Conservation (phyloP, 2,329 filamentous ascomycete species). For the Fusarium fujikuroi region DNA sequence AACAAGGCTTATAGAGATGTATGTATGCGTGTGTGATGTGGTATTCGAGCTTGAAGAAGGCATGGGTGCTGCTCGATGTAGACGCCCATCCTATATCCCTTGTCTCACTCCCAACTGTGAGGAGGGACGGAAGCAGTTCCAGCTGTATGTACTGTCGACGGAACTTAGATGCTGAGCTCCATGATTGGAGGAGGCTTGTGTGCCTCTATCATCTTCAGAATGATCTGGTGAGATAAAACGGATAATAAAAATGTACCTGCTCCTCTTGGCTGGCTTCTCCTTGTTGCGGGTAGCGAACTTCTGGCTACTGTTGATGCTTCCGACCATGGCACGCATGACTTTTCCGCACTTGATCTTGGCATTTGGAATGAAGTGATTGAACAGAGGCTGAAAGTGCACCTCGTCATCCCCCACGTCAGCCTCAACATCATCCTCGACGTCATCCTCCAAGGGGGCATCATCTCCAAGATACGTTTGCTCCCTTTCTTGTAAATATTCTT, state of each 20-base stretch:
- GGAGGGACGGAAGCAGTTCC: too few species aligned
- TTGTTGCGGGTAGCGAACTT: background rate
- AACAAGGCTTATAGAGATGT: background rate
- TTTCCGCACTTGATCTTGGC: background rate
- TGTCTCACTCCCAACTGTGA: background rate
- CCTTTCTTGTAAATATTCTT: background rate
- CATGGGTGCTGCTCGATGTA: background rate
- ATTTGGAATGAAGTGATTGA: background rate
- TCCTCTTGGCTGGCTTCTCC: background rate
- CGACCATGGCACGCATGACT: background rate
- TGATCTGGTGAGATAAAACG: background rate
- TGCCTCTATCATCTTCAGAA: background rate
- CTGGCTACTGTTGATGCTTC: background rate
- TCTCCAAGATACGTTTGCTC: accelerated
- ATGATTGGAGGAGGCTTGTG: background rate
- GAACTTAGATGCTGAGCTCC: background rate
- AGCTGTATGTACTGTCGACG: background rate
- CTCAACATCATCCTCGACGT: background rate
- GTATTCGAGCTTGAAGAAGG: background rate
- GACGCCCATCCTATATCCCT: background rate
- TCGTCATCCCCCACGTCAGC: background rate
- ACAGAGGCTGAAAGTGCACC: background rate
- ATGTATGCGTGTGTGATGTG: background rate
- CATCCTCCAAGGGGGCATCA: background rate
- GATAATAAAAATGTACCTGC: too few species aligned